These are phyloP conservation scores for Cladosporium sp. DNA, from an alignment of 2,329 filamentous ascomycete genomes.

Conservation along the genomic window DNA sequence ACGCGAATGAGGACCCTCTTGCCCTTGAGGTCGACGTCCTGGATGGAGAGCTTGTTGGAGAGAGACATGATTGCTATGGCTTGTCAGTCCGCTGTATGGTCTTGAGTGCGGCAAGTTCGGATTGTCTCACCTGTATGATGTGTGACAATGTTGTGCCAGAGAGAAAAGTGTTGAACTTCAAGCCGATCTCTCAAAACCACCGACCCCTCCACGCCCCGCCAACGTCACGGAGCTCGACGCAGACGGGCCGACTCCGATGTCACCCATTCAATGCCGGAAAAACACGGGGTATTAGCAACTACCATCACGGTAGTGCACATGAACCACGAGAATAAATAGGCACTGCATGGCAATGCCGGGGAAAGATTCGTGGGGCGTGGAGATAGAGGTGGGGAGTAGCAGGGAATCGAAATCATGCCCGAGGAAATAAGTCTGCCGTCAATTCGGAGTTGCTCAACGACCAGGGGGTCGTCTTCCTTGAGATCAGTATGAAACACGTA, in stretches of 20 bases:
- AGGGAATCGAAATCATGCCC: not conserved
- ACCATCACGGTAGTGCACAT: conserved; percentile 1
- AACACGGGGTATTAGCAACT: conserved; percentile 7
- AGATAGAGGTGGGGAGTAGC: not conserved
- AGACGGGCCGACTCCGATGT: conserved; percentile 1
- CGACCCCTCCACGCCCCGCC: not conserved
- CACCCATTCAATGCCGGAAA: not conserved
- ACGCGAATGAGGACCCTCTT: conserved; percentile 95
- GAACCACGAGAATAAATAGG: conserved; percentile 6
- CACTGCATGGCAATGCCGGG: not conserved
- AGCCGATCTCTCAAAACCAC: not conserved
- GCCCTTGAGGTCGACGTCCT: conserved; percentile 93
- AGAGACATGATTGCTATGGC: conserved; percentile 72
- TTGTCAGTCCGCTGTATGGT: not conserved
- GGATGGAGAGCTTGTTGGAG: conserved; percentile 95
- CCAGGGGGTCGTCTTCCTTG: too few species aligned
- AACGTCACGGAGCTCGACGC: not conserved
- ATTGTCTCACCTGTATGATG: not conserved
- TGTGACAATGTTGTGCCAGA: conserved; percentile 3
- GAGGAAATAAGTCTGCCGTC: not conserved
- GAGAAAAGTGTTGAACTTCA: not conserved
- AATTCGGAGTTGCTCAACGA: not conserved
- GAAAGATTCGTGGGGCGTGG: not conserved
- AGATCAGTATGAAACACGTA: too few species aligned
- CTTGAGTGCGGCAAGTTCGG: not conserved